A percentile compares a stretch with the other conserved stretches of the same genome.
These are phyloP conservation scores for Sporothrix inflata DNA, from an alignment of 2,329 filamentous ascomycete genomes.

Conservation along the genomic window DNA sequence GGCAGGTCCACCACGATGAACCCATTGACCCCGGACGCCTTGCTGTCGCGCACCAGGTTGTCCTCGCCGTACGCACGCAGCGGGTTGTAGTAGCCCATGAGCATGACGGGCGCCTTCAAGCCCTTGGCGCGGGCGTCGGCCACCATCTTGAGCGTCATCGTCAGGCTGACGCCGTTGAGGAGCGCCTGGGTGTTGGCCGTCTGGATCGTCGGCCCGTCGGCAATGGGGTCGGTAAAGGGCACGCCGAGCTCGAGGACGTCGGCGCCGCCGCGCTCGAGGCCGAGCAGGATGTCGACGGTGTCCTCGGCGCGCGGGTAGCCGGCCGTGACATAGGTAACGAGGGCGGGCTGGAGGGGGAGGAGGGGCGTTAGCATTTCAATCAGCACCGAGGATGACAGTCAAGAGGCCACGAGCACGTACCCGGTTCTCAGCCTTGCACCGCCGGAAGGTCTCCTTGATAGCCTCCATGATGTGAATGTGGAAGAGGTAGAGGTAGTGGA, in stretches of 20 bases:
- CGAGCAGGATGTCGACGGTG: constrained; percentile 81
- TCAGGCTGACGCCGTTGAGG: constrained; percentile 83
- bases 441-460: constrained; percentile 62
- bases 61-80: constrained; percentile 94
- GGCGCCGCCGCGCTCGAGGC: constrained; percentile 89
- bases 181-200: constrained; percentile 91
- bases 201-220: constrained; percentile 96
- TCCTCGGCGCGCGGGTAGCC: constrained; percentile 84
- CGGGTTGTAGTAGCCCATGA: constrained; percentile 99
- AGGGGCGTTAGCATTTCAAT: background rate
- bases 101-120: constrained; percentile 77
- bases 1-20: constrained; percentile 97
- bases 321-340: constrained; percentile 95
- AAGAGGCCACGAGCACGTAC: constrained; percentile 42
- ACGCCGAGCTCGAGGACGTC: constrained; percentile 95
- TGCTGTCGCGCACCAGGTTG: constrained; percentile 80
- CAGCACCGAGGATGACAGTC: too few relatives aligned
- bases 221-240: constrained; percentile 97
- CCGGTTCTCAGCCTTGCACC: constrained; percentile 62
- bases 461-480: constrained; percentile 52
- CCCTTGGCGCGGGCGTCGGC: constrained; percentile 77
- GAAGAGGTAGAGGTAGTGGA: background rate
- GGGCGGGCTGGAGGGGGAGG: constrained; percentile 62
- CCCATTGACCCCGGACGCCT: constrained; percentile 83
- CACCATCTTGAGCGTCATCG: constrained; percentile 79